Evolutionary conservation across 2,329 filamentous ascomycete genomes (phyloP), one percentile per base, ranked within the genome.

Genomic region (Neonectria hederae): DNA sequence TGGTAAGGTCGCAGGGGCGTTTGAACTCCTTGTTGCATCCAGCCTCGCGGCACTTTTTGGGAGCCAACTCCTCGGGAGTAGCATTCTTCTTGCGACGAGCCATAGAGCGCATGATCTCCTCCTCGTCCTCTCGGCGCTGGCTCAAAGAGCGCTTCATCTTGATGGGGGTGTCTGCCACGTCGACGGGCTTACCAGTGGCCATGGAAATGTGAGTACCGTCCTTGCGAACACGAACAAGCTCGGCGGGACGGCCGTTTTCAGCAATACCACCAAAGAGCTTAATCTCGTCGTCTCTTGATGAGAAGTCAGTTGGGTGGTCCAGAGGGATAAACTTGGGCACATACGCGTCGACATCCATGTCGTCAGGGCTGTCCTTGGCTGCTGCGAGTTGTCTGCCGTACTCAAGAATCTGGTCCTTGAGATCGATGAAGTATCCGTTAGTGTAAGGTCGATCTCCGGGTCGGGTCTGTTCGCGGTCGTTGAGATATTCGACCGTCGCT

Each of bases 341-440:
- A 77, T 86, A 88, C 86, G 82, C 81, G 74, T 88, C 83, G 67
- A 88, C 78, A 75, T 88, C 85, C 84, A 87, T 86, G 61, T 84
- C 83, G 67, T 84, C 83, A 38, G 85, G 84, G 66, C 83, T 84
- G 75, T 91, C 87, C 75, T 93, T 90, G 69, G 90, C 88, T 71
- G 90, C 89, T 68, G 90, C 90, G 74, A 97, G 89, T 78, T 96
- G 92, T 74, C 90, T 88, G 65, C 93, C 94, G 87, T 97, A 97
- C 77, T 93, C 88, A 77, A 90, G 89, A 74, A 97, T 94, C 87
- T 97, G 94, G 78, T 97, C 93, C 78, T 97, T 90, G 66, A 98
- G 89, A 83, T 98, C 95, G 82, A 97, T 91, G 78, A 97, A 97
- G 82, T 98, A 98, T 77, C 93, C 93, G 86, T 92, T 93, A 86